phyloP scores from a whole-genome alignment of 2,329 filamentous ascomycete genomes.

The Apiospora malaysiana region DNA sequence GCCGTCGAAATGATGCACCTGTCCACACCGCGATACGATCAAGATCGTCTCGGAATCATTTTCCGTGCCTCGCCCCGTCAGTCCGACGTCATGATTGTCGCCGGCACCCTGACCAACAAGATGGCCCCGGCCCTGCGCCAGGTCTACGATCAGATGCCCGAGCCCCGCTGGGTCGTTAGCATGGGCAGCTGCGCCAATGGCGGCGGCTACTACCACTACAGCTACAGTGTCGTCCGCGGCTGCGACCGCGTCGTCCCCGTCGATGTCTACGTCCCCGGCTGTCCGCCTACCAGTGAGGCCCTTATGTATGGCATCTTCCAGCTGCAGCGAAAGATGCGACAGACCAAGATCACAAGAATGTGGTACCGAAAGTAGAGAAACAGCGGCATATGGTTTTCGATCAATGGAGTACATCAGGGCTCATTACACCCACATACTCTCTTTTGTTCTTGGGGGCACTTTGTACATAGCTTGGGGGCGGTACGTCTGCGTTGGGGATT shows the following conservation, averaged over 20 bases:
- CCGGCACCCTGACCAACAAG: constrained; percentile 93
- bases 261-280: constrained; percentile 81
- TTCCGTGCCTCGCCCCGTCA: constrained; percentile 88
- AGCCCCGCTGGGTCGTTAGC: constrained; percentile 83
- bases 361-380: constrained; percentile 62
- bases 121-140: constrained; percentile 91
- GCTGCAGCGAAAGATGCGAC: constrained; percentile 77
- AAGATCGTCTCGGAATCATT: constrained; percentile 87
- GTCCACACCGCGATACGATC: constrained; percentile 86
- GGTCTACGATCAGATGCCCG: constrained; percentile 95
- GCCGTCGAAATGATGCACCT: constrained; percentile 93
- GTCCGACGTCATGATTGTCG: constrained; percentile 92
- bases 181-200: constrained; percentile 89
- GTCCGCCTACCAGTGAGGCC: constrained; percentile 67
- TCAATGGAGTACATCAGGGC: neutral
- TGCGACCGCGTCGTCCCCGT: constrained; percentile 80
- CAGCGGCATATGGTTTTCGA: neutral
- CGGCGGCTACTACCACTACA: constrained; percentile 87
- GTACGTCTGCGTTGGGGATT: constrained; percentile 11
- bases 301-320: constrained; percentile 75
- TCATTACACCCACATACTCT: constrained; percentile 1
- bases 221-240: constrained; percentile 77
- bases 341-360: constrained; percentile 60
- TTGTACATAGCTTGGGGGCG: constrained; percentile 21
- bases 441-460: constrained; percentile 20